Base-by-base conservation (phyloP, 2,329 filamentous ascomycete species). In the Penicillium brevicompactum region DNA sequence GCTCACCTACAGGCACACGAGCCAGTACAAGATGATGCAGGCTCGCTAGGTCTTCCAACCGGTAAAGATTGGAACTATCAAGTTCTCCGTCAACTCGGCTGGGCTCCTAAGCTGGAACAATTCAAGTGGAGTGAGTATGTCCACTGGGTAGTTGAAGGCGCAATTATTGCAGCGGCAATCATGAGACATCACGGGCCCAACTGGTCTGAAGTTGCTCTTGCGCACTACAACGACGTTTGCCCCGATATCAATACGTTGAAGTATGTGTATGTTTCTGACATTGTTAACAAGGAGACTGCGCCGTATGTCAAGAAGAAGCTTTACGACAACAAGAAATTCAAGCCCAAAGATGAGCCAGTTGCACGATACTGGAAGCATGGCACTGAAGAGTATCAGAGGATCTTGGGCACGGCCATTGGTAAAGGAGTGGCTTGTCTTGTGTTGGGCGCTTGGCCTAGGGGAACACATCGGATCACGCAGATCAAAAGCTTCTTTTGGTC, bases 121-220 rank as follows among this genome's bases (percentile, higher is more conserved):
- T 37, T 14, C 11, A 45, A 31, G n/a, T 31, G 14, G 14, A 31
- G 43, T 6, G 24, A 45, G 24, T 47, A 38, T 11, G 14, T 13
- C 5, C 51, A 53, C 9, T 34, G 5, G 4, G 27, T 21, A 4
- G 13, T n/a, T 1, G 0, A 8, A 3, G 51, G 38, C 31, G 45
- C 38, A 9, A 37, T 53, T 13, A 10, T 53, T 30, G 51, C 16
- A 5, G 8, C 11, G 1, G 0, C 7, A 4, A 21, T 42, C n/a
- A 11, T 1, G 3, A 27, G 50, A 27, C 10, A 4, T 1, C 4
- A 3, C n/a, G 37, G 45, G 4, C 24, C 32, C 0, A 7, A 30
- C 0, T 50, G 52, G 52, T 10, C 21, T 41, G 52, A 54, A 1
- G 2, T 54, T 41, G 47, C 47, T 8, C 5, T 54, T 11, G 46